Evolutionary conservation across 495 filamentous ascomycete species (phyloP), one percentile per base, ranked within the genome.

Genomic region (Aspergillus sclerotiicarbonarius): DNA sequence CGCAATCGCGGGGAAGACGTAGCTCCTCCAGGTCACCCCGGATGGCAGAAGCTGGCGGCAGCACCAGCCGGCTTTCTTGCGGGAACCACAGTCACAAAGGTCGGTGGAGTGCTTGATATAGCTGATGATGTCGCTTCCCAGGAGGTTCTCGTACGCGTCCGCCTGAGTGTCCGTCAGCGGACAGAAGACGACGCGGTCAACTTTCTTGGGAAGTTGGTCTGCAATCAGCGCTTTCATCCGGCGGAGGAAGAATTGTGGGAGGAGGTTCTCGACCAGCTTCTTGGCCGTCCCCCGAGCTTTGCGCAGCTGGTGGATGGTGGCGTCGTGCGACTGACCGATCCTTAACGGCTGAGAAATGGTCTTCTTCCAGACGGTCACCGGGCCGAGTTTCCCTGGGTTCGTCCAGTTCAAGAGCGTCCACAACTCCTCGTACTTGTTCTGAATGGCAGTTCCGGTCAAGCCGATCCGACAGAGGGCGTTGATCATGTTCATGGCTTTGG

Each of bases 331-430:
- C 69, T 98, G 94, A 1, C 94, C 95, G 41, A 90, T 76, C 60
- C 86, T 90, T 31, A 98, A 77, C 2, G 94, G 94, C 16, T 84
- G 79, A 31, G 87, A 85, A 56, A 98, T 91, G 48, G 81, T 81
- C 30, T 79, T 76, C 62, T 84, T 89, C 94, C 94, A 98, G 18
- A 86, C 84, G 15, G 79, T 77, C 9, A 90, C 73, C 0, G 90
- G 88, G 3, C 94, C 94, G 59, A 97, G 87, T 35, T 81, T 76
- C 0, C 94, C 95, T 1, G 94, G 94, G 64, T 96, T 96, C 0
- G 92, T 91, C 94, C 94, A 98, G 72, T 98, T 97, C 12, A 98
- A 76, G 4, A 98, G 78, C 4, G 91, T 94, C 94, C 94, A 98
- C 1, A 98, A 82, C 70, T 98, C 95, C 65, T 96, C 90, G 68